Conservation (phyloP, 1,284 basidiomycete species). For the Fomitopsis palustris region DNA sequence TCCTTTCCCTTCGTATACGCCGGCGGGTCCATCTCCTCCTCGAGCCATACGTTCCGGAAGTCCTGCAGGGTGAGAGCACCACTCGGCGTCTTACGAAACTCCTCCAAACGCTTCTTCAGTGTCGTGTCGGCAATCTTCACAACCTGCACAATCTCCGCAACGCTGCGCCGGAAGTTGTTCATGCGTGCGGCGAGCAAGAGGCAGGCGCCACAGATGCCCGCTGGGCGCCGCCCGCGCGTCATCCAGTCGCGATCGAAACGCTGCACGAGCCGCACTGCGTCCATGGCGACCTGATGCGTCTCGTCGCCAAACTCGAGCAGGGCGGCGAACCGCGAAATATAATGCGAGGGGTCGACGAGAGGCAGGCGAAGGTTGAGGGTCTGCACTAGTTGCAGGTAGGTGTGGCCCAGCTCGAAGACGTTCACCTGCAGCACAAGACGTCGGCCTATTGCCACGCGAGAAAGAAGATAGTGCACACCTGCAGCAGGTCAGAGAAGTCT, state of each 20-base stretch:
- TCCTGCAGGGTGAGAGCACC: conserved; percentile 87
- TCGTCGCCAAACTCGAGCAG: conserved; percentile 96
- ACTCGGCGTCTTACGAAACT: conserved; percentile 90
- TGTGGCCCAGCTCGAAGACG: conserved; percentile 95
- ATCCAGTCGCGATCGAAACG: conserved; percentile 99
- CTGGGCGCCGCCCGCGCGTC: conserved; percentile 90
- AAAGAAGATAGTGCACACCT: conserved; percentile 44
- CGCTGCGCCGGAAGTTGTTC: conserved; percentile 93
- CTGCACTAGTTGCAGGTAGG: conserved; percentile 92
- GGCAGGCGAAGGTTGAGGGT: conserved; percentile 87
- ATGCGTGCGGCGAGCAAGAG: conserved; percentile 94
- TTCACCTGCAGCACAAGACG: conserved; percentile 65
- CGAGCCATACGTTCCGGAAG: conserved; percentile 89
- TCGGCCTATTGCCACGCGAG: not conserved
- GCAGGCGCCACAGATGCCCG: conserved; percentile 96
- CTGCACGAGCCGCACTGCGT: conserved; percentile 91
- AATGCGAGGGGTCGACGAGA: conserved; percentile 94
- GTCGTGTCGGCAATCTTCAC: conserved; percentile 98
- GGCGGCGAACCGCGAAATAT: conserved; percentile 96
- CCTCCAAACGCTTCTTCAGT: conserved; percentile 90
- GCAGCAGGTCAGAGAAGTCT: conserved; percentile 92
- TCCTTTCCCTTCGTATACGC: conserved; percentile 78
- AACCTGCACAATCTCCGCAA: conserved; percentile 96
- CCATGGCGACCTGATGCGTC: conserved; percentile 87
- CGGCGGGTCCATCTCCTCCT: conserved; percentile 89